Evolutionary conservation across 495 filamentous ascomycete species (phyloP).

Genomic region (Amphirosellinia nigrospora): DNA sequence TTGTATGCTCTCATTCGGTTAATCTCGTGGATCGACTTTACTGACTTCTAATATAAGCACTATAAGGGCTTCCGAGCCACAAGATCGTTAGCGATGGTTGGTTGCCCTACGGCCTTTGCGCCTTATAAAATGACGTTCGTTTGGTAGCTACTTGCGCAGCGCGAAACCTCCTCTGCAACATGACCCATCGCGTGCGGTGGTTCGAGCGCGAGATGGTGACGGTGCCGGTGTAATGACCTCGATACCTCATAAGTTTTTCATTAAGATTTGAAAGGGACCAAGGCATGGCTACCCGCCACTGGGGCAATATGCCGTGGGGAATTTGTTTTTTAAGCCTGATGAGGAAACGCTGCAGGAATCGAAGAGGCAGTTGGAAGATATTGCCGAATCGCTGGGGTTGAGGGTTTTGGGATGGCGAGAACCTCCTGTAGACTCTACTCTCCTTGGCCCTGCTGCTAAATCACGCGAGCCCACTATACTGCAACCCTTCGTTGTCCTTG

Average conservation of each 20-base stretch:
- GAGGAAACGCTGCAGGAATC: conserved; percentile 86
- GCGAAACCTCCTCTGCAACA: conserved; percentile 95
- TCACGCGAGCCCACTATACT: conserved; percentile 94
- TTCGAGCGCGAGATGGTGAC: conserved; percentile 98
- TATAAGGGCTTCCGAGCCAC: conserved; percentile 98
- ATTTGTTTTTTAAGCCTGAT: conserved; percentile 98
- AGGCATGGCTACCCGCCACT: conserved; percentile 82
- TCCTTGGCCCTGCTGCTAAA: conserved; percentile 90
- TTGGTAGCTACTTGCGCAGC: conserved; percentile 58
- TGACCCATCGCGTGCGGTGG: conserved; percentile 99
- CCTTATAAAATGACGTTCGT: background rate
- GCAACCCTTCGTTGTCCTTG: conserved; percentile 93
- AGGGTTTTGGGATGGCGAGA: conserved; percentile 96
- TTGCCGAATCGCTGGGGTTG: conserved; percentile 84
- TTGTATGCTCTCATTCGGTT: conserved; percentile 63
- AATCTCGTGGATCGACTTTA: background rate
- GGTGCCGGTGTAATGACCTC: conserved; percentile 99
- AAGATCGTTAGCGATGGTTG: conserved; percentile 99
- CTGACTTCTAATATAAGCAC: conserved; percentile 63
- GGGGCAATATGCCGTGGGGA: conserved; percentile 96
- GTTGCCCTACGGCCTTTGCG: conserved; percentile 40
- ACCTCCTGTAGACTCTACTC: conserved; percentile 88
- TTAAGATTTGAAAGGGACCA: conserved; percentile 96
- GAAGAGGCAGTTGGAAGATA: conserved; percentile 86
- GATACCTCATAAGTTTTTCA: conserved; percentile 97